Evolutionary conservation across 371 early-diverging fungal genomes (phyloP), one percentile per base, ranked within the genome.

Genomic region (Catenaria anguillulae): DNA sequence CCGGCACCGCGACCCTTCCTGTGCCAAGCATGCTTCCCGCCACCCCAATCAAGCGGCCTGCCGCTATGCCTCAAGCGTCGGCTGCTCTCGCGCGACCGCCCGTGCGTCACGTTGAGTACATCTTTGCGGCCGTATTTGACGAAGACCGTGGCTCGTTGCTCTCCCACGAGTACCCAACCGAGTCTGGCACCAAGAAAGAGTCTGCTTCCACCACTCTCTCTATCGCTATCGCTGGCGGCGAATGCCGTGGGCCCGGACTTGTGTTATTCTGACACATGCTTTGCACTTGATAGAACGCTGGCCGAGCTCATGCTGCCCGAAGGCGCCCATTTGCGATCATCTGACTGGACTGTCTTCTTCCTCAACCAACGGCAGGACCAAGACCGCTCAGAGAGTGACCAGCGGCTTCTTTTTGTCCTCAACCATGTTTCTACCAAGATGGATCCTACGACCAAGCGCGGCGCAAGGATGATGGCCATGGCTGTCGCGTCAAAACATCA

Each of bases 241-340:
- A n/a, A n/a, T n/a, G n/a, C n/a, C n/a, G n/a, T n/a, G n/a, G n/a
- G n/a, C n/a, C n/a, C n/a, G n/a, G n/a, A n/a, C n/a, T n/a, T n/a
- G n/a, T n/a, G n/a, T n/a, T n/a, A n/a, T n/a, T n/a, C n/a, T n/a
- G n/a, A n/a, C n/a, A n/a, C n/a, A n/a, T n/a, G n/a, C n/a, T n/a
- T n/a, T n/a, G n/a, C n/a, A n/a, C n/a, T n/a, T n/a, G n/a, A n/a
- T n/a, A n/a, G n/a, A n/a, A 88, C 84, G 54, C 74, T 94, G 43
- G 92, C 95, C 15, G 95, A 94, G 62, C 83, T 90, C 56, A 94
- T 94, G 93, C 71, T 94, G 56, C 95, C 95, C 15, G 95, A 94
- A 69, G 95, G 95, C 10, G 90, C 92, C 45, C 93, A 94, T 74
- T 72, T 86, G 50, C 80, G 93, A 43, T 82, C 87, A 45, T 88